These are phyloP conservation scores for Epichloe baconii DNA, from an alignment of 2,329 filamentous ascomycete genomes.

Conservation along the genomic window DNA sequence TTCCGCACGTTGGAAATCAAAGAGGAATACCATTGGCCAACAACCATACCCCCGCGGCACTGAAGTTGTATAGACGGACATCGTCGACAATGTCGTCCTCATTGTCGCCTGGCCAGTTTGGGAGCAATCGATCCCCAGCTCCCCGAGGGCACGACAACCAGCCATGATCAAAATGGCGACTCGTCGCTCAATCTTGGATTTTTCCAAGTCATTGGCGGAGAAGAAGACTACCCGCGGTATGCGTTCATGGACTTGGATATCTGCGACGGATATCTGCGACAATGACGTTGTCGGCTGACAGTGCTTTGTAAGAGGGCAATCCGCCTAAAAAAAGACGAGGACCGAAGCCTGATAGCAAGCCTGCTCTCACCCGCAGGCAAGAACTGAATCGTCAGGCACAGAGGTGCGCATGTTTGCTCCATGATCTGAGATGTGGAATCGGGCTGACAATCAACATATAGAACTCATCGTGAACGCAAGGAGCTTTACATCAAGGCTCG, in stretches of 20 bases:
- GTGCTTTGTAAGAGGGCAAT: conserved; percentile 52
- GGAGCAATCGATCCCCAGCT: conserved; percentile 14
- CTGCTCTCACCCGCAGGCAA: conserved; percentile 79
- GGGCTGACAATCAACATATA: conserved; percentile 20
- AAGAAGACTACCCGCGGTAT: conserved; percentile 69
- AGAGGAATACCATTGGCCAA: background rate
- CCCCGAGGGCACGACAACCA: conserved; percentile 14
- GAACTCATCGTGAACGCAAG: conserved; percentile 92
- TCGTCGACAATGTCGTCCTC: conserved; percentile 22
- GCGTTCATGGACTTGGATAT: background rate
- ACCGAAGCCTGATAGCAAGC: conserved; percentile 93
- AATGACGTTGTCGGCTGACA: conserved; percentile 4
- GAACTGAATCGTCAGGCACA: conserved; percentile 94
- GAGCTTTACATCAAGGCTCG: conserved; percentile 91
- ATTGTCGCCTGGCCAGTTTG: conserved; percentile 27
- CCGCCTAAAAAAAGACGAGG: conserved; percentile 70
- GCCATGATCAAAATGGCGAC: conserved; percentile 25
- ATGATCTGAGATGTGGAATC: background rate
- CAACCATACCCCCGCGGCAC: background rate
- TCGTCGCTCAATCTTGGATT: conserved; percentile 43
- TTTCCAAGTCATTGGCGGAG: conserved; percentile 52
- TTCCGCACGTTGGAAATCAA: background rate
- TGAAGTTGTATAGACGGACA: background rate
- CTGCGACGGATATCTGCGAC: too few species aligned
- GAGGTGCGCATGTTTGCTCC: conserved; percentile 45